These are phyloP conservation scores for Agroathelia rolfsii DNA, from an alignment of 1,284 basidiomycete genomes.

Conservation along the genomic window DNA sequence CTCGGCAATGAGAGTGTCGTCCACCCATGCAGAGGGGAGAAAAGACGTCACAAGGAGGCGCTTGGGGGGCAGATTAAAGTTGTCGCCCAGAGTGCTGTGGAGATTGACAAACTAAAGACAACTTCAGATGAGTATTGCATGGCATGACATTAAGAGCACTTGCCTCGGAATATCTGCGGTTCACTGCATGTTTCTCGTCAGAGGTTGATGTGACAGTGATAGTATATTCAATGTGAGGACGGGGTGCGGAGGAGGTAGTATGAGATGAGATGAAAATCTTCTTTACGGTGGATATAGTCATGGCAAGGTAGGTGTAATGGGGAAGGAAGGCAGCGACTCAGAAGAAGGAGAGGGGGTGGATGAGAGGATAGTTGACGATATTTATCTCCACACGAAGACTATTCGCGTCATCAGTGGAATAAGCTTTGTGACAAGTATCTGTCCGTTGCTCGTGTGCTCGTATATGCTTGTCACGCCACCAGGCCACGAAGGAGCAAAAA, in stretches of 20 bases:
- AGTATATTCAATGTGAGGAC: constrained; percentile 39
- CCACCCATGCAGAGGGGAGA: constrained; percentile 41
- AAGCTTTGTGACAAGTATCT: too few species aligned
- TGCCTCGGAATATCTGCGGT: constrained; percentile 43
- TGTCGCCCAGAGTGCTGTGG: constrained; percentile 25
- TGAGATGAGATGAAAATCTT: constrained; percentile 28
- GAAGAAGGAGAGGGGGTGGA: too few species aligned
- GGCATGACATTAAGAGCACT: constrained; percentile 10
- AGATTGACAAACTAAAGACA: constrained; percentile 35
- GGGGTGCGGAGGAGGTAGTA: constrained; percentile 39
- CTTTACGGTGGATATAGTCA: neutral
- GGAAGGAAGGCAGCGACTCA: too few species aligned
- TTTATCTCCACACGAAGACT: too few species aligned
- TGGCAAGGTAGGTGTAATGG: too few species aligned
- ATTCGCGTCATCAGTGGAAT: too few species aligned
- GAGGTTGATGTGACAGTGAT: constrained; percentile 25
- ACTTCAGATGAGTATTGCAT: too few species aligned
- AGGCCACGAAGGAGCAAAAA: too few species aligned
- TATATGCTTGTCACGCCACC: too few species aligned
- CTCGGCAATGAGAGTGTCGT: constrained; percentile 40
- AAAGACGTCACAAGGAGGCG: constrained; percentile 36
- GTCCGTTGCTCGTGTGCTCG: too few species aligned
- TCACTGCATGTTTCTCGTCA: constrained; percentile 24
- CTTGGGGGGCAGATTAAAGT: constrained; percentile 37
- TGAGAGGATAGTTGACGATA: too few species aligned